phyloP scores from a whole-genome alignment of 257 asterid species.

The Thymus quinquecostatus region DNA sequence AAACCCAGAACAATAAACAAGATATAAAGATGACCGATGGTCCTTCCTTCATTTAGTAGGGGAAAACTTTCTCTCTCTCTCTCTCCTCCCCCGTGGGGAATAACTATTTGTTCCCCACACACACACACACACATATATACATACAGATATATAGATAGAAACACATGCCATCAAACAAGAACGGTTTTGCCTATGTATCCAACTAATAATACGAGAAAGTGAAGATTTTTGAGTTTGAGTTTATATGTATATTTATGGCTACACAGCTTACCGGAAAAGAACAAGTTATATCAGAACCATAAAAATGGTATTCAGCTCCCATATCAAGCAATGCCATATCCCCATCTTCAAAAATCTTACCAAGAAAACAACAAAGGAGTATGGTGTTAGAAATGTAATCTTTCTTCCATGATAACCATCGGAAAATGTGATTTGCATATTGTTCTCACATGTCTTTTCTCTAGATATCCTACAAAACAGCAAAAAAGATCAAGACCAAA shows the following conservation, averaged over 20 bases:
- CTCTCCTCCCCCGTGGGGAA: no score
- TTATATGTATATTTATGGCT: slow-evolving; percentile 3
- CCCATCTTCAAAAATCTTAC: slow-evolving; percentile 78
- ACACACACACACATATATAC: neutral
- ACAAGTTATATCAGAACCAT: slow-evolving; percentile 97
- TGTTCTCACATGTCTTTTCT: neutral
- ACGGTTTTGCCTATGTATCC: neutral
- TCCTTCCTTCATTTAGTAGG: no score
- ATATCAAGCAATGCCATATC: slow-evolving; percentile 95
- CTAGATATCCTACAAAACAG: neutral
- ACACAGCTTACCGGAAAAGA: slow-evolving; percentile 79
- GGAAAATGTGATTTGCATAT: neutral
- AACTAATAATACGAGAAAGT: neutral
- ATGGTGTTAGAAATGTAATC: slow-evolving; percentile 23
- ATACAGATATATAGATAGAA: neutral
- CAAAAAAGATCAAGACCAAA: neutral
- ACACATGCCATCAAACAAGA: neutral
- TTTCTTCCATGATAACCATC: neutral
- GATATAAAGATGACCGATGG: slow-evolving; percentile 5
- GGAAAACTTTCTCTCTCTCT: no score
- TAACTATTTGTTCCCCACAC: no score
- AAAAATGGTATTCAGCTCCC: slow-evolving; percentile 98
- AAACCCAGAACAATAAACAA: slow-evolving; percentile 9
- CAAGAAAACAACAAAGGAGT: slow-evolving; percentile 21
- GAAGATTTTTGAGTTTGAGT: slow-evolving; percentile 3